Base-by-base conservation (phyloP, 257 asterid species). In the Haberlea rhodopensis region DNA sequence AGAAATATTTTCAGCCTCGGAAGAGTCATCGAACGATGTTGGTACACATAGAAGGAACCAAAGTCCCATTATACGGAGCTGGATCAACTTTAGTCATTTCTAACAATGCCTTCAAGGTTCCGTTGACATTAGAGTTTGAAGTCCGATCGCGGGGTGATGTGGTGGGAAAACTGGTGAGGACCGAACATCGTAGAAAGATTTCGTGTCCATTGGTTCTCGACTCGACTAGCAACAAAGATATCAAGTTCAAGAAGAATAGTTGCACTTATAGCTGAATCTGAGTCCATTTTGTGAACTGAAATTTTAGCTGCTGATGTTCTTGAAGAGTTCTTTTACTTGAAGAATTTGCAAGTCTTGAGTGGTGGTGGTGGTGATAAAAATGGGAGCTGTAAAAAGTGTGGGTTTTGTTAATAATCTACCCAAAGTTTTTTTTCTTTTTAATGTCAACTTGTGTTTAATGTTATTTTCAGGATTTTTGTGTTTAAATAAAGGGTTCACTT, bases 31-130 rank as follows among this genome's bases (percentile, higher is more conserved):
- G 71, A 48, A 81, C 67, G 0, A 86, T 75, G 82, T 20, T 74
- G 60, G 91, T 92, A 59, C 85, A 82, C 72, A 57, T 92, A 23
- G 81, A 85, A 76, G 95, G 96, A 53, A 80, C 83, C 8, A 82
- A 71, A 75, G 86, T 92, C 25, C 99, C 99, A 5, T 57, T 92
- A 19, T 92, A 92, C 31, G 99, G 98, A 23, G 99, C 99, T 6
- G 96, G 91, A 60, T 83, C 97, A 20, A 76, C 63, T 65, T 73
- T 87, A 11, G 81, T 32, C 24, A 74, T 73, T 6, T 26, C 81
- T 0, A 43, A 66, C 11, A 77, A 75, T 7, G 71, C 73, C 1
- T 82, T 87, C 43, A 77, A 84, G 71, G 79, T 87, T 63, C 96
- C 99, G 3, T 64, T 87, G 74, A 78, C 69, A 3, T 53, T 92